Evolutionary conservation across 2,329 filamentous ascomycete genomes (phyloP).

Genomic region (Phyllosticta paracitricarpa): DNA sequence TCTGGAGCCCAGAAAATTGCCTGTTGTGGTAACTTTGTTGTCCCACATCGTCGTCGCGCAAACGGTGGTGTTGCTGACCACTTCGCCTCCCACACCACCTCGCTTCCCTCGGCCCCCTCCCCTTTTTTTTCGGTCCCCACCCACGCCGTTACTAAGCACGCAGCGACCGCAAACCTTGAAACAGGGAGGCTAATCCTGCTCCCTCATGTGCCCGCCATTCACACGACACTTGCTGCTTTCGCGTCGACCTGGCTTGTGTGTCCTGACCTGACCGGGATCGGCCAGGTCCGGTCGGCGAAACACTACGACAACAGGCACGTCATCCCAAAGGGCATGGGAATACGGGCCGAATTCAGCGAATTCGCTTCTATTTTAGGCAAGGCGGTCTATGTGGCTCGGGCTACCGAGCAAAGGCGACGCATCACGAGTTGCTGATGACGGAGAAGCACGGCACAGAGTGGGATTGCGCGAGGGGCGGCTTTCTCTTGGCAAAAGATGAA

Average conservation of each 20-base stretch:
- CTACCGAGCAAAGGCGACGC: not conserved
- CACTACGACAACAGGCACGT: not conserved
- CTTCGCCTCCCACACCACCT: not conserved
- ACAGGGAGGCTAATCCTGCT: not conserved
- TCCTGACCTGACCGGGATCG: not conserved
- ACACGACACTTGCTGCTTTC: not conserved
- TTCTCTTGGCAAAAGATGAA: not conserved
- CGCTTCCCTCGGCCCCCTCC: not conserved
- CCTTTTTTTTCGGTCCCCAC: not conserved
- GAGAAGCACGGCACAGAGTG: not conserved
- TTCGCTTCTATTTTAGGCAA: not conserved
- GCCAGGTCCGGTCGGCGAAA: not conserved
- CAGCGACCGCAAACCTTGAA: not conserved
- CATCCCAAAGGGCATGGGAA: not conserved
- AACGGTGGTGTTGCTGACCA: not conserved
- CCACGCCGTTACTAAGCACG: not conserved
- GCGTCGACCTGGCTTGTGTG: not conserved
- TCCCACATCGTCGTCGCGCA: not conserved
- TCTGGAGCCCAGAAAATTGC: not conserved
- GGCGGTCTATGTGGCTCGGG: not conserved
- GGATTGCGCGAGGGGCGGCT: not conserved
- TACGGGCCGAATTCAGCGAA: not conserved
- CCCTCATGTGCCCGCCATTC: not conserved
- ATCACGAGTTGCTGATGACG: not conserved
- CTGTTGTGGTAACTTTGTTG: not conserved